Evolutionary conservation across 352 stramenopile genomes (phyloP), one percentile per base, ranked within the genome.

Genomic region (Thalassiosira mediterranea): DNA sequence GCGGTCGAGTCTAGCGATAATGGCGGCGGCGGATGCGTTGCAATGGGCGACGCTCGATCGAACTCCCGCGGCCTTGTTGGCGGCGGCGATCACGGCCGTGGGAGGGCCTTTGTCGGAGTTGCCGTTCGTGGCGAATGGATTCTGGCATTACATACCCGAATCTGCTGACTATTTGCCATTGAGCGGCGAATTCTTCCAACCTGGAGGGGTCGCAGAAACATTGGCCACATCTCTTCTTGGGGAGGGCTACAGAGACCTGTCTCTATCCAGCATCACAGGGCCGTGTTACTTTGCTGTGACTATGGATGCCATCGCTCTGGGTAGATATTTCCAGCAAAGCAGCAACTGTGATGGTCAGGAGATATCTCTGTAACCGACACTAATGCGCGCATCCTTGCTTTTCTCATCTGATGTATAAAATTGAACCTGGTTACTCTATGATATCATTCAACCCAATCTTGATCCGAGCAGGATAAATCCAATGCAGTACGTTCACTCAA

Each of bases 271-370:
- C 58, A 91, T 93, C 37, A 93, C 85, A 13, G 85, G 83, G 4
- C 87, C 87, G 8, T 93, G 85, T 68, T 93, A 93, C 52, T 93
- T 93, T 73, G 87, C 85, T n/a, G 87, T 93, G 29, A 89, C 87
- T 29, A 85, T 87, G 81, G 85, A 91, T 84, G 84, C 87, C 3
- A 90, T 91, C 71, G 85, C 87, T 25, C 64, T 91, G 17, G 86
- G 72, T 26, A 71, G 85, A 68, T 91, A 80, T 76, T 90, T 91
- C 65, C 64, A 87, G 40, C 26, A 40, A 31, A 46, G 21, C 26
- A 74, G 31, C 60, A 37, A 59, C 59, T 11, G 32, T 49, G 25
- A 32, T 25, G 26, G 19, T 28, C 13, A 52, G 21, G 10, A 59
- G 17, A 40, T 25, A 59, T 59, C 4, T 13, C n/a, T n/a, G n/a